A percentile compares a stretch with the other conserved stretches of the same genome.
phyloP scores from a whole-genome alignment of 208 protist genomes.

The Blechomonas ayalai region DNA sequence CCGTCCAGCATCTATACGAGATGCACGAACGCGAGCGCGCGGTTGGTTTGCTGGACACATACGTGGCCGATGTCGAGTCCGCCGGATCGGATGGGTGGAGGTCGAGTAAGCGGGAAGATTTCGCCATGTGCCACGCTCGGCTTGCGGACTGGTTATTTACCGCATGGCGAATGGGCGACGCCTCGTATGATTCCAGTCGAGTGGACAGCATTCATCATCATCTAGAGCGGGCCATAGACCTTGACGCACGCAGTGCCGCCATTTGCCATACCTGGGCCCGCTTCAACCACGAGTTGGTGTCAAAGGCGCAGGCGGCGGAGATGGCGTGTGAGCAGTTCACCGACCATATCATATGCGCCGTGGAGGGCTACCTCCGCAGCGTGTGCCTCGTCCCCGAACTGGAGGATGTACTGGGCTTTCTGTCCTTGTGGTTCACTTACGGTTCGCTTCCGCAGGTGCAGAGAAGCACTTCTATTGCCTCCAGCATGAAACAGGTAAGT shows the following conservation, averaged over 20 bases:
- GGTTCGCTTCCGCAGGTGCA: slow-evolving; percentile 47
- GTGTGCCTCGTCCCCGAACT: slow-evolving; percentile 73
- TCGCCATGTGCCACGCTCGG: slow-evolving; percentile 81
- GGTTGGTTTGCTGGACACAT: slow-evolving; percentile 56
- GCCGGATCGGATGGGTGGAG: too few species aligned
- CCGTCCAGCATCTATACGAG: slow-evolving; percentile 85
- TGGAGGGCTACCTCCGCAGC: slow-evolving; percentile 95
- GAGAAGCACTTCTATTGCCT: slow-evolving; percentile 50
- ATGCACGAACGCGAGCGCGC: slow-evolving; percentile 63
- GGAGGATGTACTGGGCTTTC: slow-evolving; percentile 98
- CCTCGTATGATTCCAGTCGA: too few species aligned
- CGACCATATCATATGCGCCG: slow-evolving; percentile 80
- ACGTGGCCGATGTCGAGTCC: slow-evolving; percentile 49
- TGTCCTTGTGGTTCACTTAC: slow-evolving; percentile 98
- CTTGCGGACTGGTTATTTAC: slow-evolving; percentile 77
- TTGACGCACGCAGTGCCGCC: slow-evolving; percentile 92
- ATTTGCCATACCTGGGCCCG: slow-evolving; percentile 98
- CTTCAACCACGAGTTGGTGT: slow-evolving; percentile 89
- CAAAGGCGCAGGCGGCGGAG: slow-evolving; percentile 8
- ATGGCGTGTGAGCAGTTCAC: slow-evolving; percentile 4
- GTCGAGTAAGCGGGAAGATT: slow-evolving; percentile 28
- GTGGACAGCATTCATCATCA: slow-evolving; percentile 46
- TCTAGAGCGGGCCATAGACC: slow-evolving; percentile 60
- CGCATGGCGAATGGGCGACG: slow-evolving; percentile 8
- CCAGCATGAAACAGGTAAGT: slow-evolving; percentile 88